Evolutionary conservation across 2,329 filamentous ascomycete genomes (phyloP).

Genomic region (Tolypocladium amazonense): DNA sequence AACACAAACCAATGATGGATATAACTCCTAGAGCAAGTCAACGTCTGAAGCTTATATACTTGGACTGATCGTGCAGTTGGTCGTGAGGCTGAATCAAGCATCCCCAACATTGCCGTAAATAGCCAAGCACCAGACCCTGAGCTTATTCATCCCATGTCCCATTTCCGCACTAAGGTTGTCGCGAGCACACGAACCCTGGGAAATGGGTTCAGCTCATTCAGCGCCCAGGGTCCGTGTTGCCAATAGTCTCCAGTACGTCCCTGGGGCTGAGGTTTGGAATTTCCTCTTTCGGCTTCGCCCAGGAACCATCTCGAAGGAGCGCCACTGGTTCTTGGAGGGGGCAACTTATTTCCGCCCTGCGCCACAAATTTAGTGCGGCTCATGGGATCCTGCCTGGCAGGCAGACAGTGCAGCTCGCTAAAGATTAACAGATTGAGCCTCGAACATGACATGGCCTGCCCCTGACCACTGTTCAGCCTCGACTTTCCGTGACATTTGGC

Average conservation of each 20-base stretch:
- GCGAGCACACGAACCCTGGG: not conserved
- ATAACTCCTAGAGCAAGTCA: not conserved
- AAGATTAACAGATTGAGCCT: not conserved
- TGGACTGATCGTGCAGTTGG: not conserved
- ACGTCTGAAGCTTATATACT: not conserved
- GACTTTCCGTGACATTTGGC: not conserved
- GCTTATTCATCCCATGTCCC: not conserved
- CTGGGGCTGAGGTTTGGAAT: not conserved
- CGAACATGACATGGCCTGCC: not conserved
- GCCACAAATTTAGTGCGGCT: not conserved
- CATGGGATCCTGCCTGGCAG: not conserved
- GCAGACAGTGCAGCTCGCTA: not conserved
- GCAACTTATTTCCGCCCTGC: not conserved
- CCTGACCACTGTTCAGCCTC: not conserved
- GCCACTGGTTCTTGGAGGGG: not conserved
- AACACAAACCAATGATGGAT: not conserved
- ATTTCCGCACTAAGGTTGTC: not conserved
- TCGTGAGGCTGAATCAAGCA: not conserved
- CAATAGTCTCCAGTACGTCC: not conserved
- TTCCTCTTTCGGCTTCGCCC: not conserved
- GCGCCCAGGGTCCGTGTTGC: not conserved
- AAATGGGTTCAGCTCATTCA: not conserved
- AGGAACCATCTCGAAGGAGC: not conserved
- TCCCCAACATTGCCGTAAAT: not conserved
- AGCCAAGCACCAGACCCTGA: not conserved